Evolutionary conservation across 805 yeast species (phyloP).

Genomic region (Jamesozyma piceae): DNA sequence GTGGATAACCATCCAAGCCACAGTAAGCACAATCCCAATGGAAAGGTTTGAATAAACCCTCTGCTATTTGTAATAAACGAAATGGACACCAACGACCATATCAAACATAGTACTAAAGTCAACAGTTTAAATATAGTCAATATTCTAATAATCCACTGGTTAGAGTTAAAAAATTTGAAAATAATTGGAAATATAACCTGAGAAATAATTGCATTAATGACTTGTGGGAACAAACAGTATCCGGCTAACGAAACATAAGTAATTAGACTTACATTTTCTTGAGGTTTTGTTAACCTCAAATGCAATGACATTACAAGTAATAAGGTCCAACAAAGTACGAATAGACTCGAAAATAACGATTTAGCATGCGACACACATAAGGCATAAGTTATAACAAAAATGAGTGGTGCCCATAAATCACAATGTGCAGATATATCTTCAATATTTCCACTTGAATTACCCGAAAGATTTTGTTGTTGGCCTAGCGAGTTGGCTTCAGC

Average conservation of each 20-base stretch:
- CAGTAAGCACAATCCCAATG: conserved; percentile 20
- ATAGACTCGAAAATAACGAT: conserved; percentile 26
- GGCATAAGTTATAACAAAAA: conserved; percentile 25
- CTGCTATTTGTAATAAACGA: conserved; percentile 19
- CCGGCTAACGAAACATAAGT: conserved; percentile 28
- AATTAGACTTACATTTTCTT: conserved; percentile 19
- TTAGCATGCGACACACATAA: conserved; percentile 26
- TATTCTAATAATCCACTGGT: conserved; percentile 13
- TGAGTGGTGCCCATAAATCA: conserved; percentile 32
- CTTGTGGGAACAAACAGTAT: conserved; percentile 29
- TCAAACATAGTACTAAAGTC: conserved; percentile 11
- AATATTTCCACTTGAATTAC: not conserved
- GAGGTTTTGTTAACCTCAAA: conserved; percentile 21
- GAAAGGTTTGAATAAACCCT: conserved; percentile 20
- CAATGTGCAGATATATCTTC: conserved; percentile 14
- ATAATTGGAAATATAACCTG: conserved; percentile 22
- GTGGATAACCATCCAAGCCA: conserved; percentile 24
- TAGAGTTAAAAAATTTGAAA: conserved; percentile 8
- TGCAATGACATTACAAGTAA: conserved; percentile 25
- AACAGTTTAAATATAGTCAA: conserved; percentile 13
- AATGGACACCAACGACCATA: conserved; percentile 23
- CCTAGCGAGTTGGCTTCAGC: not conserved
- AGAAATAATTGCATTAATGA: conserved; percentile 20
- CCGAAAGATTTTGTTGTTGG: not conserved
- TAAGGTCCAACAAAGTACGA: conserved; percentile 25